Evolutionary conservation across 768 basidiomycete species (phyloP).

Genomic region (Leucocoprinus birnbaumii): DNA sequence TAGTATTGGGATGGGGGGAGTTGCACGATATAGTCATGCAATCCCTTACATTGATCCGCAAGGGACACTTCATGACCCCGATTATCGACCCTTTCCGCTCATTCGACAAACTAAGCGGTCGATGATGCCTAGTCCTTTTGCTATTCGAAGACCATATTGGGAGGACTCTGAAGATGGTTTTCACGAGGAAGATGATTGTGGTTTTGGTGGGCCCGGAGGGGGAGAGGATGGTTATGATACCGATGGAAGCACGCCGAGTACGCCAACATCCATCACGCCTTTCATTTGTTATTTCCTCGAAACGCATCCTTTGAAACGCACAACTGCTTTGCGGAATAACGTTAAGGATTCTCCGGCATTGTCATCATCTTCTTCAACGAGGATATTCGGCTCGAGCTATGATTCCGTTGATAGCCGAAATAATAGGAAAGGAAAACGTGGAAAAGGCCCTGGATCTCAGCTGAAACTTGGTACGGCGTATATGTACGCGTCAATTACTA

Average conservation of each 20-base stretch:
- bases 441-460: background rate
- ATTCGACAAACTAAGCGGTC: constrained; percentile 8
- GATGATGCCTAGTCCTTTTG: constrained; percentile 6
- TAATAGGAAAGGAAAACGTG: background rate
- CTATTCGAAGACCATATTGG: constrained; percentile 8
- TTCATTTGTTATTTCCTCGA: constrained; percentile 11
- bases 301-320: constrained; percentile 4
- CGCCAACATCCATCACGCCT: constrained; percentile 7
- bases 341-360: background rate
- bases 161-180: background rate
- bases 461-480: background rate
- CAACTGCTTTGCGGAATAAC: background rate
- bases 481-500: background rate
- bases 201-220: background rate
- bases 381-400: background rate
- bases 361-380: background rate
- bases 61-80: constrained; percentile 17
- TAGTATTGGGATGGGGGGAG: background rate
- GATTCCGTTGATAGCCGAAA: background rate
- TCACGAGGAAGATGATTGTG: background rate
- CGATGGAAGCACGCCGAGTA: background rate
- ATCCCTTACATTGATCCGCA: constrained; percentile 17
- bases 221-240: constrained; percentile 3
- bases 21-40: background rate
- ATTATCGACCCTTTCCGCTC: constrained; percentile 17